Conservation (phyloP, 257 asterid genomes). For the Solanum chiquidenum region DNA sequence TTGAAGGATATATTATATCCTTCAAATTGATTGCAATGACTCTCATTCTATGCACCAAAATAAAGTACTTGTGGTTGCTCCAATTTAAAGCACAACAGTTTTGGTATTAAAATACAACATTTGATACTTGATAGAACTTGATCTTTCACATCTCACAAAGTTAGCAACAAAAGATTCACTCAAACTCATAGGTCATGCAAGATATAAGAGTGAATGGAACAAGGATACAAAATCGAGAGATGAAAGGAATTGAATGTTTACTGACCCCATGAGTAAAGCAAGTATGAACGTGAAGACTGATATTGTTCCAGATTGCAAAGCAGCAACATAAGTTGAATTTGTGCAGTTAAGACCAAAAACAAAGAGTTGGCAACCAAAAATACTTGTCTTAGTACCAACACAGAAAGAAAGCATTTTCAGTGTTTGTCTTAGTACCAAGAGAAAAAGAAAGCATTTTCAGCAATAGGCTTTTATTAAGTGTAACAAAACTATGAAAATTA, state of each 20-base stretch:
- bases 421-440: too few species aligned
- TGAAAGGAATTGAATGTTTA: constrained; percentile 7
- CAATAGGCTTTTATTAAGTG: not conserved
- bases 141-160: not conserved
- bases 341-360: constrained; percentile 90
- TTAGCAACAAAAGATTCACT: not conserved
- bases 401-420: not conserved
- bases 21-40: not conserved
- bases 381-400: constrained; percentile 31
- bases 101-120: not conserved
- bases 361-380: constrained; percentile 72
- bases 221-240: not conserved
- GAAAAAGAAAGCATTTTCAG: too few species aligned
- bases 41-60: not conserved
- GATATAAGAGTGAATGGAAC: not conserved
- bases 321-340: constrained; percentile 91
- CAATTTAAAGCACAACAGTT: not conserved
- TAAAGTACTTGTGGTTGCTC: not conserved
- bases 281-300: constrained; percentile 91
- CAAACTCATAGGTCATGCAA: not conserved
- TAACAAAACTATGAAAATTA: not conserved
- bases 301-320: constrained; percentile 71
- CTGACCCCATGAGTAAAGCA: constrained; percentile 85
- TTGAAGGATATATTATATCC: not conserved
- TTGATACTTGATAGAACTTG: not conserved